These are phyloP conservation scores for Coemansia sp. DNA, from an alignment of 192 early-diverging fungal species.

Conservation along the genomic window DNA sequence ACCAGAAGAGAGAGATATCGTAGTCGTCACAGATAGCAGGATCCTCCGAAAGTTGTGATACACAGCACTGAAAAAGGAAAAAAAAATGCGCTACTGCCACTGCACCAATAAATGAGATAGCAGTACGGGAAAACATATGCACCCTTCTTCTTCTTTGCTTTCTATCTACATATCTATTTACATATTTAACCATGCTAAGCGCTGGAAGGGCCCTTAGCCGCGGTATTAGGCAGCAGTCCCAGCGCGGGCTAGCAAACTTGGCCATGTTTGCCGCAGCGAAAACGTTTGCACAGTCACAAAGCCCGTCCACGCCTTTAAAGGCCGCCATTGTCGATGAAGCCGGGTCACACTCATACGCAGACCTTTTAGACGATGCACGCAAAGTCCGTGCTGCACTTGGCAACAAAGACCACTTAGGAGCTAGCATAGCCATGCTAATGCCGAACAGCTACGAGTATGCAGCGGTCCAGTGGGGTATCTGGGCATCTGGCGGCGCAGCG, in stretches of 20 bases:
- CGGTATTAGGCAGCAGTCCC: constrained; percentile 1
- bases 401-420: constrained; percentile 24
- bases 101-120: neutral
- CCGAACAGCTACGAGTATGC: constrained; percentile 70
- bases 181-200: neutral
- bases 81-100: neutral
- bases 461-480: constrained; percentile 71
- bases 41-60: neutral
- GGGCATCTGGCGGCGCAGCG: constrained; percentile 78
- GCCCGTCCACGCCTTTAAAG: constrained; percentile 10
- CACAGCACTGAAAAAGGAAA: neutral
- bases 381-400: constrained; percentile 41
- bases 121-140: neutral
- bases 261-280: constrained; percentile 47
- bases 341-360: constrained; percentile 42
- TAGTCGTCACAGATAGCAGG: too few species aligned
- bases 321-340: constrained; percentile 44
- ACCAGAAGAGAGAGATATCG: too few species aligned
- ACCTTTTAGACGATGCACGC: constrained; percentile 44
- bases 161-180: neutral
- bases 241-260: constrained; percentile 39
- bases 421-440: constrained; percentile 53
- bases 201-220: neutral
- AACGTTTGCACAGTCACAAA: constrained; percentile 18
- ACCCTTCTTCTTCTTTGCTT: neutral